These are phyloP conservation scores for Cordyceps farinosa DNA, from an alignment of 2,329 filamentous ascomycete genomes.

Conservation along the genomic window DNA sequence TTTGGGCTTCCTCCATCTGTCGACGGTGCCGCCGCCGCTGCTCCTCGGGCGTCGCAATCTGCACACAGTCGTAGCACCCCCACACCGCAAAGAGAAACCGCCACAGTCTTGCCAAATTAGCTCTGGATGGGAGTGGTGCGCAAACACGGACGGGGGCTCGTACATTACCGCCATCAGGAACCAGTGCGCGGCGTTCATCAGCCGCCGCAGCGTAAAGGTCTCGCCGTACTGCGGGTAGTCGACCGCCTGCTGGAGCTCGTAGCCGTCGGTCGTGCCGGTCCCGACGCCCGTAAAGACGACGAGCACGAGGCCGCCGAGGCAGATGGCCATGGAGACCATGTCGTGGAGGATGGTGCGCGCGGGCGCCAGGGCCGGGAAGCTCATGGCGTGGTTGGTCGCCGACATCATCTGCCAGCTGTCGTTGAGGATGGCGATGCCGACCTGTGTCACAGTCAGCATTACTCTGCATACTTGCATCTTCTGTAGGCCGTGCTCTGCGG, in stretches of 20 bases:
- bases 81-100: slow-evolving; percentile 29
- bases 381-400: slow-evolving; percentile 26
- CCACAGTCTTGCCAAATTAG: slow-evolving; percentile 22
- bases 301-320: slow-evolving; percentile 33
- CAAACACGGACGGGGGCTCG: slow-evolving; percentile 13
- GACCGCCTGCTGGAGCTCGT: slow-evolving; percentile 20
- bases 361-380: slow-evolving; percentile 27
- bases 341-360: slow-evolving; percentile 32
- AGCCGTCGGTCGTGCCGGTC: slow-evolving; percentile 12
- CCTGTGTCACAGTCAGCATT: slow-evolving; percentile 21
- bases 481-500: background rate
- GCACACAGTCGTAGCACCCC: slow-evolving; percentile 27
- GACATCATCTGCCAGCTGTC: slow-evolving; percentile 37
- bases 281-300: slow-evolving; percentile 29
- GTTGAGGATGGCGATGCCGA: slow-evolving; percentile 33
- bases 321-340: slow-evolving; percentile 32
- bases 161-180: slow-evolving; percentile 24
- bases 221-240: background rate
- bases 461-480: background rate
- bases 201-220: slow-evolving; percentile 9
- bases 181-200: slow-evolving; percentile 16
- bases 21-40: slow-evolving; percentile 3
- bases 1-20: slow-evolving; percentile 13
- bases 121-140: background rate
- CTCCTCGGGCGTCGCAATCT: background rate